These are phyloP conservation scores for Globisporangium polare DNA, from an alignment of 352 stramenopile genomes.

Conservation along the genomic window DNA sequence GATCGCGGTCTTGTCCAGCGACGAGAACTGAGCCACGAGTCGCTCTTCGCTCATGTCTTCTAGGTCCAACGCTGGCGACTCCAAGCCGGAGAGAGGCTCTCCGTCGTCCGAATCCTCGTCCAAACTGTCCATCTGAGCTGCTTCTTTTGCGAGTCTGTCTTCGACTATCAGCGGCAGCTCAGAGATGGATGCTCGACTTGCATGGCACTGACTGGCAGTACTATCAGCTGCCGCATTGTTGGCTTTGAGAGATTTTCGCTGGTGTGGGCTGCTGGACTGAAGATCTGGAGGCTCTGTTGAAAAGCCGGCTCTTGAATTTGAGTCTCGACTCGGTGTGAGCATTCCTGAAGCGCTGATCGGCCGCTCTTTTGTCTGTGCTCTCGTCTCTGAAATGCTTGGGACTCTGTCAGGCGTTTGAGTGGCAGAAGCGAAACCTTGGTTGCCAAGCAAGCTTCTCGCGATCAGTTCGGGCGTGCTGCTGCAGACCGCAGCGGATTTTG, in stretches of 20 bases:
- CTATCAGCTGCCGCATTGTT: background rate
- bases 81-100: background rate
- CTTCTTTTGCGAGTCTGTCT: slow-evolving; percentile 10
- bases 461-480: slow-evolving; percentile 38
- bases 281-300: background rate
- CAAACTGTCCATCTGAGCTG: slow-evolving; percentile 2
- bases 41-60: slow-evolving; percentile 61
- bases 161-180: slow-evolving; percentile 29
- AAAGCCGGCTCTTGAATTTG: background rate
- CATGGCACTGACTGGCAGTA: slow-evolving; percentile 7
- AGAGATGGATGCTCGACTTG: slow-evolving; percentile 14
- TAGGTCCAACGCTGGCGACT: slow-evolving; percentile 23
- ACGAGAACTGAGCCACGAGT: slow-evolving; percentile 42
- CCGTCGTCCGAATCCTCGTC: slow-evolving; percentile 13
- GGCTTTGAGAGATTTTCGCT: slow-evolving; percentile 4
- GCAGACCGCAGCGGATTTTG: slow-evolving; percentile 44
- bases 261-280: background rate
- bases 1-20: slow-evolving; percentile 42
- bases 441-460: slow-evolving; percentile 11
- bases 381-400: background rate
- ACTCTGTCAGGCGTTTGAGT: background rate
- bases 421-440: background rate
- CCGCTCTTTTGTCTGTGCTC: slow-evolving; percentile 3
- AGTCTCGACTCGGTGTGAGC: slow-evolving; percentile 19
- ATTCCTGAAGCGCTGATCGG: slow-evolving; percentile 33